Evolutionary conservation across 192 early-diverging fungal genomes (phyloP), one percentile per base, ranked within the genome.

Genomic region (Coemansia sp.): DNA sequence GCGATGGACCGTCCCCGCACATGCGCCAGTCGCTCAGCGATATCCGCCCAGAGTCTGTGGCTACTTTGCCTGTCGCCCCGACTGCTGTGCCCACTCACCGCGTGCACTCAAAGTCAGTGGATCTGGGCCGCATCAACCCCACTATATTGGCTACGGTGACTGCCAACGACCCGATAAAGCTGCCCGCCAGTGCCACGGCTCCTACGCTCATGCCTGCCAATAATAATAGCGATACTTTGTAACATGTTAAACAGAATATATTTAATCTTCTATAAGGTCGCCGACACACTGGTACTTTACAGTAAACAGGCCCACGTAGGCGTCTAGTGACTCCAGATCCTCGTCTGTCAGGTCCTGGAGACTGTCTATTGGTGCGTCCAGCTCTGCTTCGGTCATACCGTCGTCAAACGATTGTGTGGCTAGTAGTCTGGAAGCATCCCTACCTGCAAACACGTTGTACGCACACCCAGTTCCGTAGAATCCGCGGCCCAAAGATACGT

Each of bases 361-460:
- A 41, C 70, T 85, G 72, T 98, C 96, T 42, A 98, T 89, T 3
- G 93, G 90, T 3, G 82, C 79, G 57, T 91, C 86, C 31, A 91
- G 46, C 60, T 83, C 81, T 9, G 87, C 87, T 11, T 86, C 76
- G 15, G 96, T 73, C 83, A 98, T 89, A 0, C 88, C 87, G 36
- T 82, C 82, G 73, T 97, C 95, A 78, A 99, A 97, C 29, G 94
- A 93, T 74, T 95, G 88, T 74, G 93, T 96, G 62, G 96, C 92
- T 44, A 99, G 77, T 1, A 96, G 91, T 36, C 97, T 86, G 13
- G 96, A 97, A 0, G 97, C 95, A 80, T 98, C 97, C 4, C 92
- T 87, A 5, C 97, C 97, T 11, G 96, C 94, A 90, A 97, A 98
- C 85, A 96, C 95, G 38, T 89, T 93, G 74, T 98, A 98, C 33